Conservation (phyloP, 768 basidiomycete genomes). For the Leccinum disarticulatum region DNA sequence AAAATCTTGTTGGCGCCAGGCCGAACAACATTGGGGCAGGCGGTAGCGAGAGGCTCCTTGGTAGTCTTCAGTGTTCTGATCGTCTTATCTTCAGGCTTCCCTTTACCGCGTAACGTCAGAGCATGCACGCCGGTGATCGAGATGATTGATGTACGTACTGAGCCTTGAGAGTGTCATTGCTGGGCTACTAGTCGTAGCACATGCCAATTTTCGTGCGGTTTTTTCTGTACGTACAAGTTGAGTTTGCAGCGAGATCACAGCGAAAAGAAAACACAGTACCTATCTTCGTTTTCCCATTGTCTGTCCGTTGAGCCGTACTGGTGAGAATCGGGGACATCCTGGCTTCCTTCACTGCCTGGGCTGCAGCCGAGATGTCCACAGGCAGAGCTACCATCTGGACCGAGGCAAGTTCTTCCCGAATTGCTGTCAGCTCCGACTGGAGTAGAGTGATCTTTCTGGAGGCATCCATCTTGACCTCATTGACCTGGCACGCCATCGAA, state of each 20-base stretch:
- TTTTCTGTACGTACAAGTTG: not conserved
- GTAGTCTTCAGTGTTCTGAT: conserved; percentile 1
- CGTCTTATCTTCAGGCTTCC: not conserved
- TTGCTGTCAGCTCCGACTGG: conserved; percentile 12
- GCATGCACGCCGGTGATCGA: not conserved
- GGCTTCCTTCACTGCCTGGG: conserved; percentile 7
- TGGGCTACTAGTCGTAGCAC: not conserved
- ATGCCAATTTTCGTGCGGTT: not conserved
- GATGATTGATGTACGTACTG: conserved; percentile 2
- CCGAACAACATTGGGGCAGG: conserved; percentile 1
- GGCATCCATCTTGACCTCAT: conserved; percentile 14
- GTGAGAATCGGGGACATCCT: not conserved
- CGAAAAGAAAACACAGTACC: conserved; percentile 4
- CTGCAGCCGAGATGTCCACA: not conserved
- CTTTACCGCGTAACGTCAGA: not conserved
- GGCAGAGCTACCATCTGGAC: conserved; percentile 6
- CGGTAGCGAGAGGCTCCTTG: conserved; percentile 1
- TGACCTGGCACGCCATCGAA: conserved; percentile 12
- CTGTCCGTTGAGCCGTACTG: not conserved
- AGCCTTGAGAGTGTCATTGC: not conserved
- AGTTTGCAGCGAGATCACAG: not conserved
- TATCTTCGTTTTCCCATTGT: conserved; percentile 1
- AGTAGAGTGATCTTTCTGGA: conserved; percentile 16
- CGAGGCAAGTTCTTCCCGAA: conserved; percentile 9
- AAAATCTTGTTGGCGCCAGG: conserved; percentile 5